Evolutionary conservation across 768 basidiomycete species (phyloP), one percentile per base, ranked within the genome.

Genomic region (Hydnomerulius pinastri): DNA sequence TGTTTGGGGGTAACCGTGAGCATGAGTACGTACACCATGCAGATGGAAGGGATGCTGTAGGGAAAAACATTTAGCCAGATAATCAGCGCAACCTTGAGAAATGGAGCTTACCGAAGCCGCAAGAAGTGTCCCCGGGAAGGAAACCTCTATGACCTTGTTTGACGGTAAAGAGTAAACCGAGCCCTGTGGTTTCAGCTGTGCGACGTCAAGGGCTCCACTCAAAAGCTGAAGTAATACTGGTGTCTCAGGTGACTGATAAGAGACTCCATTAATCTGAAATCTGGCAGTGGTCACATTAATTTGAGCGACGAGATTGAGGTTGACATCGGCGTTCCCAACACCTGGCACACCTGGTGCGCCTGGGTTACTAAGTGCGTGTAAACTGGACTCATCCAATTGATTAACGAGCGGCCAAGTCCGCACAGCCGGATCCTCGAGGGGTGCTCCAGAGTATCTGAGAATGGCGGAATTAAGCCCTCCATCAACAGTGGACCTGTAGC

Each of bases 91-190:
- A 0, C 6, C 17, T 6, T 6, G 2, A 27, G 1, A 18, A n/a
- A 3, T 9, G 12, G 11, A 4, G 61, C 73, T 60, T 53, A 75
- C 71, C 13, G 73, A 70, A 13, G 29, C 55, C 48, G 5, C 55
- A 59, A 38, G 46, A 35, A 24, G 32, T 21, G 21, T 20, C 32
- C 53, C 51, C 25, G 36, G 46, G 18, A 60, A 54, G 4, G 55
- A 53, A 4, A 64, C 15, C 33, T 64, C 57, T 12, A 56, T 28
- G 2, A 43, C 40, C 33, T 64, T 56, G 45, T 61, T 43, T 15
- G 41, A 41, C 3, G 59, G 57, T 17, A 64, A 40, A 4, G 38
- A 30, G 43, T 56, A 61, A 2, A 53, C 43, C 0, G 62, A 61
- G 8, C 51, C 42, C 23, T 45, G 30, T 4, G 20, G 49, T 10